phyloP scores from a whole-genome alignment of 345 rosid species.

The Gossypium ekmanianum region DNA sequence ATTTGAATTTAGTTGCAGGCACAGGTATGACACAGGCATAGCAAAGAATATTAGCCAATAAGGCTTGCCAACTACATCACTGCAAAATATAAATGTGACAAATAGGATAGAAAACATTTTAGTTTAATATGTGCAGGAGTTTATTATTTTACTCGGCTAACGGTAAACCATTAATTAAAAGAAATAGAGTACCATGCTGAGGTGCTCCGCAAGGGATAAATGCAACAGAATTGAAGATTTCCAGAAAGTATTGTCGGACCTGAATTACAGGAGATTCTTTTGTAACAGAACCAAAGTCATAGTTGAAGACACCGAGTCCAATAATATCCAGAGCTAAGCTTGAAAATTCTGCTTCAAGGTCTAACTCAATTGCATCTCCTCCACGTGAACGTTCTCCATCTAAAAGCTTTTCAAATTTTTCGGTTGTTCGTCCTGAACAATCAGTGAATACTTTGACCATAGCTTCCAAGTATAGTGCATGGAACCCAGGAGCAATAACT shows the following conservation, averaged over 20 bases:
- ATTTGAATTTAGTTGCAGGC: background rate
- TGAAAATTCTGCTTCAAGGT: slow-evolving; percentile 94
- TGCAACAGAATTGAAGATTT: background rate
- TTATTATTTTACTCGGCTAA: background rate
- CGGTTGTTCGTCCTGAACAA: slow-evolving; percentile 69
- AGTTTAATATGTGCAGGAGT: background rate
- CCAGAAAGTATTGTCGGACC: slow-evolving; percentile 35
- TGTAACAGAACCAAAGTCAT: slow-evolving; percentile 86
- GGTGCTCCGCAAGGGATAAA: slow-evolving; percentile 6
- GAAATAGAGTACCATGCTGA: slow-evolving; percentile 1
- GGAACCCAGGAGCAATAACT: slow-evolving; percentile 96
- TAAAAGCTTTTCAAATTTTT: slow-evolving; percentile 66
- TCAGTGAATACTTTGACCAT: slow-evolving; percentile 75
- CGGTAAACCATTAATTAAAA: slow-evolving; percentile 7
- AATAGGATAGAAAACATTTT: background rate
- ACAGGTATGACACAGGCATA: background rate
- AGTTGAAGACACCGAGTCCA: slow-evolving; percentile 92
- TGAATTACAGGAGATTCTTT: slow-evolving; percentile 94
- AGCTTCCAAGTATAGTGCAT: slow-evolving; percentile 74
- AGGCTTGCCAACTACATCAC: background rate
- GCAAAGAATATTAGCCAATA: background rate
- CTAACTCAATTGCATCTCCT: slow-evolving; percentile 54
- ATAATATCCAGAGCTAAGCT: slow-evolving; percentile 91
- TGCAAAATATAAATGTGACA: background rate
- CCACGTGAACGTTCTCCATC: slow-evolving; percentile 39